These are phyloP conservation scores for Acanthamoeba quina DNA, from an alignment of 208 protist species.

Conservation along the genomic window DNA sequence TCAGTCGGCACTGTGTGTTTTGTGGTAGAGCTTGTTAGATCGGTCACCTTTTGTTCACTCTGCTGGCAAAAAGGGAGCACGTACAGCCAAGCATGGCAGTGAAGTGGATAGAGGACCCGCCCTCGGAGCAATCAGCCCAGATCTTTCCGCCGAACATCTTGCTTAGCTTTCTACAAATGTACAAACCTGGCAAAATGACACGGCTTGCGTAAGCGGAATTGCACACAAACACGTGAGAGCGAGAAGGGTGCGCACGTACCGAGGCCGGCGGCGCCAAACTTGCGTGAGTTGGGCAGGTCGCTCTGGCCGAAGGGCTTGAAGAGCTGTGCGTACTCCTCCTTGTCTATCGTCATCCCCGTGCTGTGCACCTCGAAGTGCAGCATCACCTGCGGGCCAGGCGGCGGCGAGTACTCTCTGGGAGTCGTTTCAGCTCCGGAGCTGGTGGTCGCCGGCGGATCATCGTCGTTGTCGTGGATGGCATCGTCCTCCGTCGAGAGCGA, in stretches of 20 bases:
- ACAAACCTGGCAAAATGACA: neutral
- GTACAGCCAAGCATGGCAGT: neutral
- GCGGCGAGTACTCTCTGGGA: no score
- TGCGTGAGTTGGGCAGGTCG: neutral
- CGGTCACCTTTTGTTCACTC: no score
- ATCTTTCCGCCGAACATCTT: conserved; percentile 14
- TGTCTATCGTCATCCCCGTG: neutral
- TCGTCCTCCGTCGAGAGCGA: neutral
- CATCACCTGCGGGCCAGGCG: neutral
- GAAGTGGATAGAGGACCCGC: conserved; percentile 5
- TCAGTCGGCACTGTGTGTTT: neutral
- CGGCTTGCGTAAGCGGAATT: neutral
- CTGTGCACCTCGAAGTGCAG: conserved; percentile 19
- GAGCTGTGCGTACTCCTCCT: conserved; percentile 16
- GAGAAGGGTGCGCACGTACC: neutral
- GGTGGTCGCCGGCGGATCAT: neutral
- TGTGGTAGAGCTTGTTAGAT: no score
- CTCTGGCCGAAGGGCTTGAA: neutral
- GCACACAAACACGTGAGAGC: neutral
- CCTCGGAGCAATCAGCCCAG: neutral
- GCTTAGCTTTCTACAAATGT: conserved; percentile 45
- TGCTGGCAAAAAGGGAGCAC: neutral
- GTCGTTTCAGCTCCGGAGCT: no score
- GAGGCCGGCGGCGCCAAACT: neutral
- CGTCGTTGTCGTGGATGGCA: neutral